Evolutionary conservation across 2,329 filamentous ascomycete species (phyloP), one percentile per base, ranked within the genome.

Genomic region (Talaromyces atroroseus): DNA sequence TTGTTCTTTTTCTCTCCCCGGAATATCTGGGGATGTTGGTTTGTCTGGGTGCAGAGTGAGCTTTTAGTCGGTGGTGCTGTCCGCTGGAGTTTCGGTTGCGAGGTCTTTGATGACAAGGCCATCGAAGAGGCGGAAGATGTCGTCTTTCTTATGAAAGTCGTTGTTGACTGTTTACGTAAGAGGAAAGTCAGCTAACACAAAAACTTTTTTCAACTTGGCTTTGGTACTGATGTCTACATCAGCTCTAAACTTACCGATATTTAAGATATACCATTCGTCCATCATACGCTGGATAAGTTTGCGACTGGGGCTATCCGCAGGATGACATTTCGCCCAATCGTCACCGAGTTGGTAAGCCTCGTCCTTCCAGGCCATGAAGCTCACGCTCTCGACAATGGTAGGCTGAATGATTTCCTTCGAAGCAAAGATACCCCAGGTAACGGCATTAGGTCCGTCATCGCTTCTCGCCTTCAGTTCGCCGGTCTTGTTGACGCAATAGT

Each of bases 321-420:
- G 84, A 68, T 95, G 90, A 71, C 94, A 99, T 66, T 90, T 89
- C 21, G 90, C 89, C 94, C 94, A 99, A 68, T 99, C 92, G 57
- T 88, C 82, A 54, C 94, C 94, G 10, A 99, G 82, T 59, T 89
- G 85, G 79, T 91, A 99, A 16, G 95, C 95, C 74, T 99, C 94
- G 64, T 99, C 94, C 75, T 95, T 95, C 94, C 94, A 99, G 2
- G 94, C 94, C 54, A 99, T 79, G 82, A 99, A 99, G 71, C 90
- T 95, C 71, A 99, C 87, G 18, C 90, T 95, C 76, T 99, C 94
- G 52, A 99, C 94, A 66, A 99, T 96, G n/a, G 94, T 99, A 14
- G 94, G 94, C 73, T 99, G 94, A n/a, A 99, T 92, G 68, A 99
- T 96, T 74, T 99, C 94, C 72, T 97, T 95, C 58, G 94, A 94